Evolutionary conservation across 1,284 basidiomycete genomes (phyloP), one percentile per base, ranked within the genome.

Genomic region (Cutaneotrichosporon cutaneum): DNA sequence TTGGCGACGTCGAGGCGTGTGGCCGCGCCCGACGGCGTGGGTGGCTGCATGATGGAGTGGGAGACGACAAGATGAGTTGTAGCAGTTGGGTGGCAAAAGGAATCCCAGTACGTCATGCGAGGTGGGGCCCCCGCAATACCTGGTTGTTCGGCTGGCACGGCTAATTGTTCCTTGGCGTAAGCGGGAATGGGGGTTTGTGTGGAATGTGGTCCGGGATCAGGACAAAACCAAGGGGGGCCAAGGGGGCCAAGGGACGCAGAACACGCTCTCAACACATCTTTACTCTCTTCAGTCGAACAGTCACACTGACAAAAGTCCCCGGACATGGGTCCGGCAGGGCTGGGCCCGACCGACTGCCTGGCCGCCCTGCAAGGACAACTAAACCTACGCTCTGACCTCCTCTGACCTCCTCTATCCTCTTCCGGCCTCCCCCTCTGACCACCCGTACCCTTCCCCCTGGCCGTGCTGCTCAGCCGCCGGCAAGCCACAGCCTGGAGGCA

Each of bases 1-100:
- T 44, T 56, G 42, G 54, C 54, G 27, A 44, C 26, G 54, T 45
- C 27, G 13, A 45, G 54, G 27, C 39, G 54, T 21, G 39, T 32
- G 21, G 52, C 32, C 9, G 30, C 30, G 39, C 50, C 51, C 11
- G 27, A 18, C 16, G 16, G 27, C 10, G 27, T 9, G 3, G 26
- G 9, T 4, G 27, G 22, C 7, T 48, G 45, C 26, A 24, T 48
- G 22, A 22, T 27, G 45, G 26, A 48, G 8, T 21, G n/a, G 21
- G 45, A 48, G 45, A 48, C 8, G 45, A 26, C 9, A 26, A 27
- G 10, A 16, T 13, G 22, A 6, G 3, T 26, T 30, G 9, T 4
- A 30, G 30, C 30, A 30, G 45, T 47, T 26, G 45, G 44, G 26
- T 48, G 26, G 26, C 45, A 22, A 45, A 2, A 7, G 45, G 22